These are phyloP conservation scores for Aspergillus thermomutatus DNA, from an alignment of 2,329 filamentous ascomycete genomes.

Conservation along the genomic window DNA sequence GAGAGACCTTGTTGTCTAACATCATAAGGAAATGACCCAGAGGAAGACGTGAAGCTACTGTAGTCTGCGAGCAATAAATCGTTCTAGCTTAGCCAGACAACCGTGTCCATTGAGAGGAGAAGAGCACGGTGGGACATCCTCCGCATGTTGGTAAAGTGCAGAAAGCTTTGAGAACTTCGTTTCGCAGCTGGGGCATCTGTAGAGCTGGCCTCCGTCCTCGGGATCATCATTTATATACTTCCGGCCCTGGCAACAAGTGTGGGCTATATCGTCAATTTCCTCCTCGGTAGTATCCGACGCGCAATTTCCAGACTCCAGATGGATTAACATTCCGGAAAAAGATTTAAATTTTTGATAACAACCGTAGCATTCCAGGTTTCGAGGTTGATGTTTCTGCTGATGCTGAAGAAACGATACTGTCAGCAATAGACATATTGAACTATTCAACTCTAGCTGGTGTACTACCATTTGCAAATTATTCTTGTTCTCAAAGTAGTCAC, in stretches of 20 bases:
- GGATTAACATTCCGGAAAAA: constrained; percentile 14
- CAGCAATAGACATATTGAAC: background rate
- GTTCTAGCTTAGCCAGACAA: constrained; percentile 5
- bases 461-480: constrained; percentile 13
- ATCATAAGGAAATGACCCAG: too few species aligned
- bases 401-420: constrained; percentile 5
- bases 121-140: constrained; percentile 6
- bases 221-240: constrained; percentile 4
- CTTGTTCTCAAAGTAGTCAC: constrained; percentile 6
- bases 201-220: constrained; percentile 5
- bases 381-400: constrained; percentile 9
- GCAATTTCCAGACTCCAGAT: constrained; percentile 10
- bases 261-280: constrained; percentile 4
- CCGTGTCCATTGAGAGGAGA: background rate
- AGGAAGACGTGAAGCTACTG: too few species aligned
- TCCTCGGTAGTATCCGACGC: constrained; percentile 3
- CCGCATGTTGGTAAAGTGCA: constrained; percentile 11
- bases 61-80: constrained; percentile 3
- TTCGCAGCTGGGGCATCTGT: constrained; percentile 3
- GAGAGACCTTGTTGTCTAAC: too few species aligned
- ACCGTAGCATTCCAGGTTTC: constrained; percentile 15
- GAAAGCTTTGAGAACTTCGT: constrained; percentile 8
- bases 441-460: background rate
- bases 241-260: constrained; percentile 6
- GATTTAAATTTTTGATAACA: constrained; percentile 13